Conservation (phyloP, 192 early-diverging fungal genomes). For the Coemansia sp. region DNA sequence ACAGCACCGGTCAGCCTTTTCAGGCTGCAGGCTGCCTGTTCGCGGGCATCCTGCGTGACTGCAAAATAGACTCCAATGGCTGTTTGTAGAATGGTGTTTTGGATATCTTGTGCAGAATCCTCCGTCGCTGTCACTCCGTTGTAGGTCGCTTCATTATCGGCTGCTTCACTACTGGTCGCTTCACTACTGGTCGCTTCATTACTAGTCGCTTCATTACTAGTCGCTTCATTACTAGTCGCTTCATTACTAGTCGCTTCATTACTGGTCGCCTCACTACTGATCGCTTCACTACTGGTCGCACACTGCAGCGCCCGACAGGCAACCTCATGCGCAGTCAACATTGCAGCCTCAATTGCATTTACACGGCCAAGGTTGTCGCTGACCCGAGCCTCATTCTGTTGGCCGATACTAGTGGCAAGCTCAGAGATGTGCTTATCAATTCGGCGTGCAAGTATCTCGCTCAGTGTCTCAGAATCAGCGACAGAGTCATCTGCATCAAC, state of each 20-base stretch:
- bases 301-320: too few relatives aligned
- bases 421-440: slow-evolving; percentile 29
- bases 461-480: slow-evolving; percentile 9
- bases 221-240: too few relatives aligned
- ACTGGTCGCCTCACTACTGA: too few relatives aligned
- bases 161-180: not conserved
- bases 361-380: slow-evolving; percentile 22
- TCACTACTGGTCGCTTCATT: too few relatives aligned
- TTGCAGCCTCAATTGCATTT: slow-evolving; percentile 18
- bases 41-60: slow-evolving; percentile 5
- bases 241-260: too few relatives aligned
- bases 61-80: slow-evolving; percentile 39
- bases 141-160: not conserved
- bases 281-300: not conserved
- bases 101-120: not conserved
- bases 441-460: slow-evolving; percentile 24
- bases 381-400: slow-evolving; percentile 32
- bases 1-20: not conserved
- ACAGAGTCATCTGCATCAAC: not conserved
- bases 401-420: slow-evolving; percentile 15
- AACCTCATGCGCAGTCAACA: slow-evolving; percentile 11
- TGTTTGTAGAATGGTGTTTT: slow-evolving; percentile 23
- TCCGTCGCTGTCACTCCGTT: not conserved
- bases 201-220: too few relatives aligned
- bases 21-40: slow-evolving; percentile 2